Percentiles rank a stretch among this genome's conserved stretches.
phyloP scores from a whole-genome alignment of 441 rosid species.

The Gossypium trilobum region DNA sequence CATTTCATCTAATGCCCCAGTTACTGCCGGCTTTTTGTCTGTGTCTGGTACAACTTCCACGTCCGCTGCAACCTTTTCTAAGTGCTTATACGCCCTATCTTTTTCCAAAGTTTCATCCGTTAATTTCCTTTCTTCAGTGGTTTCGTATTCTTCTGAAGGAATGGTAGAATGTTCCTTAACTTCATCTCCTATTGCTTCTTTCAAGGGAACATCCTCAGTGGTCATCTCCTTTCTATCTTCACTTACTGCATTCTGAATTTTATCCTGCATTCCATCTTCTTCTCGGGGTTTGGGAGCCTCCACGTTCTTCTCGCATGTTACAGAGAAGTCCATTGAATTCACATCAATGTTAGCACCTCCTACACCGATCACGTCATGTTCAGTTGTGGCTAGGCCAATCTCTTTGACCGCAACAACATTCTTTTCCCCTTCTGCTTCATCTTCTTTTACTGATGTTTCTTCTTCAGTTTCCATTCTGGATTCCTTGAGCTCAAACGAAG shows the following conservation, averaged over 20 bases:
- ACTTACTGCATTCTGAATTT: conserved; percentile 14
- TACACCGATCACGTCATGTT: neutral
- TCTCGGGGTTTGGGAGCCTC: conserved; percentile 4
- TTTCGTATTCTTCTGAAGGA: conserved; percentile 18
- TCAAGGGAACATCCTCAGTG: neutral
- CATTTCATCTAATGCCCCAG: conserved; percentile 14
- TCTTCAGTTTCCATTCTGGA: conserved; percentile 19
- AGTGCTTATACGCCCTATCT: conserved; percentile 12
- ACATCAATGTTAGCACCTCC: conserved; percentile 14
- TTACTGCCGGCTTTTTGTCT: neutral
- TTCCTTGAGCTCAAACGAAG: neutral
- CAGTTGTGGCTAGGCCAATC: conserved; percentile 8
- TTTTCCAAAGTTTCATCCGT: conserved; percentile 11
- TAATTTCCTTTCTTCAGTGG: conserved; percentile 19
- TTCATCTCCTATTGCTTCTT: conserved; percentile 17
- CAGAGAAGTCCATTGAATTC: conserved; percentile 11
- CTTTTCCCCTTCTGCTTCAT: conserved; percentile 21
- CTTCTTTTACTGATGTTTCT: conserved; percentile 14
- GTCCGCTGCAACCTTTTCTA: neutral
- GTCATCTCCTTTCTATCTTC: conserved; percentile 12
- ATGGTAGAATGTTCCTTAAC: conserved; percentile 9
- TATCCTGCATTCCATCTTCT: conserved; percentile 14
- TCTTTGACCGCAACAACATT: conserved; percentile 16
- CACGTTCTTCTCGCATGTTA: neutral
- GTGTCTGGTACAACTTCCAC: neutral